Evolutionary conservation across 768 basidiomycete species (phyloP), one percentile per base, ranked within the genome.

Genomic region (Agrocybe praecox): DNA sequence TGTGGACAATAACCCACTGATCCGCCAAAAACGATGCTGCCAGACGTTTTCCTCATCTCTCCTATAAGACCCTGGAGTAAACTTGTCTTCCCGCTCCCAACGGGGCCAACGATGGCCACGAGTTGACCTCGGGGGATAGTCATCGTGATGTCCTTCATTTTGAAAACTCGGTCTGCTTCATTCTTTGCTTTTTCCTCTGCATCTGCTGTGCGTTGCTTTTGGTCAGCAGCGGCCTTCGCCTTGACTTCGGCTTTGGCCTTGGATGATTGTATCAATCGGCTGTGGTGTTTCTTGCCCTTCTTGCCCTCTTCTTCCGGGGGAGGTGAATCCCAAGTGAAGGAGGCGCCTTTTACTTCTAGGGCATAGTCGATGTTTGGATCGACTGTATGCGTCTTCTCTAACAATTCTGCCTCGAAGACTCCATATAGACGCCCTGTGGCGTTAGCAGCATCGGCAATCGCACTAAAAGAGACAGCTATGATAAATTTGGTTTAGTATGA

Each of bases 261-360:
- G 8, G 36, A 43, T 10, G 50, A 24, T 18, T 17, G 19, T 18
- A 40, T 52, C 23, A 24, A 24, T 21, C 32, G n/a, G 43, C 45
- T 33, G 24, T 40, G 36, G 32, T 36, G 22, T 22, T 46, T 51
- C 4, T 51, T 57, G 11, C 18, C 26, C 8, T 61, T 53, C 19
- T 32, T 58, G 73, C 75, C 65, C 12, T 57, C 34, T n/a, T 46
- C 42, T 70, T 67, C 29, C 14, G 53, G 79, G 0, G 86, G 83
- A 1, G 88, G 83, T 8, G 85, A 81, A 63, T 96, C 95, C 95
- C 95, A 98, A 2, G 85, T 85, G 73, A 96, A 96, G 14, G 85
- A 81, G 6, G 85, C 94, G 52, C 81, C 77, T 47, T 82, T 75
- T 45, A 92, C 81, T 54, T 81, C 78, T 52, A 97, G 64, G 1